These are phyloP conservation scores for Melocanna baccifera DNA, from an alignment of 176 grass and related monocot species.

Conservation along the genomic window DNA sequence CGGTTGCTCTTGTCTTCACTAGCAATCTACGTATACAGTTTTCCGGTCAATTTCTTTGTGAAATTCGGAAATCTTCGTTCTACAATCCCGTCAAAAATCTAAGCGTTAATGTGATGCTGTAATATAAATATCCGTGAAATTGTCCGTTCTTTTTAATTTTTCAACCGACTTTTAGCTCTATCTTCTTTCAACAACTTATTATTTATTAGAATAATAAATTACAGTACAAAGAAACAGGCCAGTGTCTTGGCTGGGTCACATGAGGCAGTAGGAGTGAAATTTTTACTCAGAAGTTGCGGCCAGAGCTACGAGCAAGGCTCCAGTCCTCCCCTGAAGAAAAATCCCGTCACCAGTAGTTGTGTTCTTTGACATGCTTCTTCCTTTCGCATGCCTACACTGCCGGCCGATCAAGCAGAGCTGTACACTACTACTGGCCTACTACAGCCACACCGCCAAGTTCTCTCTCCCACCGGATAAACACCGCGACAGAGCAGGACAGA, in stretches of 20 bases:
- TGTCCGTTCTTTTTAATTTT: too few species aligned
- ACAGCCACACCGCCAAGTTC: neutral
- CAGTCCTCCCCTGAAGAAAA: neutral
- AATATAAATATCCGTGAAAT: neutral
- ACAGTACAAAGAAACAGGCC: too few species aligned
- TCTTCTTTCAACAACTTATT: too few species aligned
- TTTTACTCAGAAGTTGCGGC: neutral
- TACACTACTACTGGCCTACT: neutral
- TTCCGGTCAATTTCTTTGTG: neutral
- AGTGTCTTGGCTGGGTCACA: neutral
- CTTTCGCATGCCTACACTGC: neutral
- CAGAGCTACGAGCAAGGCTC: neutral
- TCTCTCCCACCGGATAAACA: neutral
- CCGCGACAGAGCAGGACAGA: neutral
- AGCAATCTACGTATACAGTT: neutral
- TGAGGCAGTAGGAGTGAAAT: neutral
- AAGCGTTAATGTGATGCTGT: neutral
- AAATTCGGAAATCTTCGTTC: neutral
- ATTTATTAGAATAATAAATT: too few species aligned
- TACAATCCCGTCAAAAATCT: too few species aligned
- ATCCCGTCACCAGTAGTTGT: neutral
- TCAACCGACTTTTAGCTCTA: too few species aligned
- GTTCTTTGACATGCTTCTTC: neutral
- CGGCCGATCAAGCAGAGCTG: neutral
- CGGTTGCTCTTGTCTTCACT: neutral